Evolutionary conservation across 1,139 yeast genomes (phyloP), one percentile per base, ranked within the genome.

Genomic region (Sugiyamaella grinbergsii): DNA sequence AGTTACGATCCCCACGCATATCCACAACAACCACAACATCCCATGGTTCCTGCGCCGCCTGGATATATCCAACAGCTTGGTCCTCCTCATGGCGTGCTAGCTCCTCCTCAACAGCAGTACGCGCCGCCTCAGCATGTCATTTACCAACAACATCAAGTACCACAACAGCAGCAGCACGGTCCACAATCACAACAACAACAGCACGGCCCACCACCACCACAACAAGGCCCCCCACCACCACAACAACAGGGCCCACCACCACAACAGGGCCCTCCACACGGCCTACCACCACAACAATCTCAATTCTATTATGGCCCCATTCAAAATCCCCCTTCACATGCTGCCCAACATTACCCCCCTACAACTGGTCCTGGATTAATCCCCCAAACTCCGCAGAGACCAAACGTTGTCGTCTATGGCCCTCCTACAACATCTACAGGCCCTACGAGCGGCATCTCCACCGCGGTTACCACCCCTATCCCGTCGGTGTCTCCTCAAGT

Each of bases 91-190:
- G 33, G n/a, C 16, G 13, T 29, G 3, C 2, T 29, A 29, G 33
- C 33, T 10, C 33, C 33, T 3, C 33, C 32, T 28, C 32, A 28
- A 13, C 13, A 15, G 3, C 33, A 29, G 3, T 29, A 29, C 13
- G 16, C 38, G 15, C 54, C 47, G 11, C 56, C 49, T 4, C 50
- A 42, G 11, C 57, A 49, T 22, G 51, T 36, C 10, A 42, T 24
- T 31, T 58, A 46, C 33, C 53, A 42, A 23, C 61, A 47, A 46
- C 57, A 33, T 11, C 57, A 46, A 11, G 53, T 47, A 8, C 55
- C 41, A 34, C 54, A 24, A n/a, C 55, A 38, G 16, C 48, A 34
- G 42, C 37, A 36, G 33, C 45, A 23, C 26, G 19, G 7, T 37
- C 41, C 32, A 13, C 47, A 24, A 33, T 18, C 40, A 6, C 41